Percentiles rank a stretch among this genome's conserved stretches.
These are phyloP conservation scores for Kwoniella newhampshirensis DNA, from an alignment of 768 basidiomycete species.

Conservation along the genomic window DNA sequence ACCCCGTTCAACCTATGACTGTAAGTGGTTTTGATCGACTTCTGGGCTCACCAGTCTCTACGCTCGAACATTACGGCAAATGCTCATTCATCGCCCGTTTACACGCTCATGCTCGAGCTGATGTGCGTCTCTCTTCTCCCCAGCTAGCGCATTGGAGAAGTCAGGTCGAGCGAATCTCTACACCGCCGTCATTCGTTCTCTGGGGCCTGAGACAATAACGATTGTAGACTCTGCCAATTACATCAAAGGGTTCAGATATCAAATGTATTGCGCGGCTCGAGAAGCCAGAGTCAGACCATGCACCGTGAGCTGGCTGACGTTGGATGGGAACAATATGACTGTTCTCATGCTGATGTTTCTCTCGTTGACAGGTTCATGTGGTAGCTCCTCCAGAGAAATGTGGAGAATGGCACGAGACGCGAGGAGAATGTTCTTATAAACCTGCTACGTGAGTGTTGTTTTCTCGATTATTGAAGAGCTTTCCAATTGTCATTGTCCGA, in stretches of 20 bases:
- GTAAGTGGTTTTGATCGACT: too few species aligned
- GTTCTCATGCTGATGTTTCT: conserved; percentile 9
- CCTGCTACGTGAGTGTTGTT: conserved; percentile 67
- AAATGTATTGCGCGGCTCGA: conserved; percentile 92
- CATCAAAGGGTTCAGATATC: conserved; percentile 98
- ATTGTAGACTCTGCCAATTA: conserved; percentile 92
- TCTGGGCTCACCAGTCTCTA: too few species aligned
- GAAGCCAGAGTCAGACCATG: conserved; percentile 81
- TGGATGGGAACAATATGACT: too few species aligned
- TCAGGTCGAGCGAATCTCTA: conserved; percentile 80
- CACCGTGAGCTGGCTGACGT: conserved; percentile 83
- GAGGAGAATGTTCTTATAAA: conserved; percentile 59
- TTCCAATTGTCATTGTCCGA: too few species aligned
- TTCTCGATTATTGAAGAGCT: too few species aligned
- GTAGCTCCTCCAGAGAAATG: conserved; percentile 66
- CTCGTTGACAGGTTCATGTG: conserved; percentile 53
- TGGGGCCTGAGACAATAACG: conserved; percentile 72
- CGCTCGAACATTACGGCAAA: too few species aligned
- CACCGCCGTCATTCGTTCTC: conserved; percentile 72
- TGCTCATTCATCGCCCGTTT: too few species aligned
- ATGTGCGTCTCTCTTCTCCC: too few species aligned
- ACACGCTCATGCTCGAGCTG: too few species aligned
- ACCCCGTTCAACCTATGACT: conserved; percentile 68
- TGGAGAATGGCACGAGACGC: conserved; percentile 67
- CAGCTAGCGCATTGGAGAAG: conserved; percentile 82